phyloP scores from a whole-genome alignment of 306 rosid genomes.

The Malus fusca region DNA sequence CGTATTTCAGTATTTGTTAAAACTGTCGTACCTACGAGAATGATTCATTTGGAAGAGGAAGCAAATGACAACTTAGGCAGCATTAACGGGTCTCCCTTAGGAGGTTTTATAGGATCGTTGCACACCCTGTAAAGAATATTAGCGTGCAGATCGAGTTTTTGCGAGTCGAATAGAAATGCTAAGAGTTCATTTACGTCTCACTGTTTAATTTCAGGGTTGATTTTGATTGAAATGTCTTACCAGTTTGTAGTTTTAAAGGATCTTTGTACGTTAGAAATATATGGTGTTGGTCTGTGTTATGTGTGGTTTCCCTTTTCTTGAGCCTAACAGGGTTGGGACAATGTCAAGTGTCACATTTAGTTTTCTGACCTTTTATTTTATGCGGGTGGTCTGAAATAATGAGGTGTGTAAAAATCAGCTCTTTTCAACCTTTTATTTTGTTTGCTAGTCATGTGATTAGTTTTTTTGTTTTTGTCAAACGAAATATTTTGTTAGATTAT shows the following conservation, averaged over 20 bases:
- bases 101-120: background rate
- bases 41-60: background rate
- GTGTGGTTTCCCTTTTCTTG: background rate
- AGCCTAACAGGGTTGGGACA: background rate
- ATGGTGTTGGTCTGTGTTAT: background rate
- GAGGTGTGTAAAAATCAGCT: too few species aligned
- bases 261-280: background rate
- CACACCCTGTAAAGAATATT: slow-evolving; percentile 6
- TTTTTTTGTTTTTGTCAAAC: too few species aligned
- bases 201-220: background rate
- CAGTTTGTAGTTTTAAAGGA: background rate
- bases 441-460: too few species aligned
- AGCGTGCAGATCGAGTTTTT: background rate
- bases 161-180: background rate
- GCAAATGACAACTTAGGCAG: slow-evolving; percentile 3
- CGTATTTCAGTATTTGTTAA: background rate
- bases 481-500: too few species aligned
- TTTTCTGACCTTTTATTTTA: background rate
- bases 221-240: background rate
- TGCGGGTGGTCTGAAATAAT: too few species aligned
- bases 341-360: background rate
- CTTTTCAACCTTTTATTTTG: too few species aligned
- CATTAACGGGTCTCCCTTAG: background rate
- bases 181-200: background rate
- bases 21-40: background rate